phyloP scores from a whole-genome alignment of 768 basidiomycete species.

The Russula compacta region DNA sequence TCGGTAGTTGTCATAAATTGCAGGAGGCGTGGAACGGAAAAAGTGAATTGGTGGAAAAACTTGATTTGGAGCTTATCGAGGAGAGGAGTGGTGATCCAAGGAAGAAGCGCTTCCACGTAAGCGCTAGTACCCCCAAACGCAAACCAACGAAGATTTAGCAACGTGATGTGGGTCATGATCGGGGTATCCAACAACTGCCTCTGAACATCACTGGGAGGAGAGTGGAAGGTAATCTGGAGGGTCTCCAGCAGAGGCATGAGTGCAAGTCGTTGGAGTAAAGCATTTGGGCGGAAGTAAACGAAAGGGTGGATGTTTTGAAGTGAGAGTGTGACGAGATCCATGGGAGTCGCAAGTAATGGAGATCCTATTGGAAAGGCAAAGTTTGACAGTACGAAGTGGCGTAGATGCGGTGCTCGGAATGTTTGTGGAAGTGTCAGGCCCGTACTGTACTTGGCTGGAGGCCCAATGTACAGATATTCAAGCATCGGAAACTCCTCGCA shows the following conservation, averaged over 20 bases:
- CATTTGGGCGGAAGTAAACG: background rate
- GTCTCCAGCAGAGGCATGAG: background rate
- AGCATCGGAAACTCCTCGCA: background rate
- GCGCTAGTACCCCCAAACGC: background rate
- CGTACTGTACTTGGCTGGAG: background rate
- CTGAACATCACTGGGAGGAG: background rate
- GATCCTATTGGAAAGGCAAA: background rate
- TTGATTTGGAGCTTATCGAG: background rate
- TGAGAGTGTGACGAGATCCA: background rate
- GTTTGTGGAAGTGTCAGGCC: background rate
- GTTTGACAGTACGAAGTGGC: background rate
- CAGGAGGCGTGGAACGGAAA: background rate
- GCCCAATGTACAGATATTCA: background rate
- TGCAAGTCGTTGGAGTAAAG: background rate
- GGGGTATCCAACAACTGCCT: background rate
- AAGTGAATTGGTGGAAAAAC: background rate
- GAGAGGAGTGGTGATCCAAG: background rate
- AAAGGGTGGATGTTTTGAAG: background rate
- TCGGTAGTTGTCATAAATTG: background rate
- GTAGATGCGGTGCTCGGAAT: background rate
- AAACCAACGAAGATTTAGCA: background rate
- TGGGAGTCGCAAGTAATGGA: background rate
- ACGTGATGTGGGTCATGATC: background rate
- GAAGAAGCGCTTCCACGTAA: background rate
- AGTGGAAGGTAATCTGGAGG: background rate